A percentile compares a stretch with the other conserved stretches of the same genome.
phyloP scores from a whole-genome alignment of 2,329 filamentous ascomycete genomes.

The Fusarium humuli region DNA sequence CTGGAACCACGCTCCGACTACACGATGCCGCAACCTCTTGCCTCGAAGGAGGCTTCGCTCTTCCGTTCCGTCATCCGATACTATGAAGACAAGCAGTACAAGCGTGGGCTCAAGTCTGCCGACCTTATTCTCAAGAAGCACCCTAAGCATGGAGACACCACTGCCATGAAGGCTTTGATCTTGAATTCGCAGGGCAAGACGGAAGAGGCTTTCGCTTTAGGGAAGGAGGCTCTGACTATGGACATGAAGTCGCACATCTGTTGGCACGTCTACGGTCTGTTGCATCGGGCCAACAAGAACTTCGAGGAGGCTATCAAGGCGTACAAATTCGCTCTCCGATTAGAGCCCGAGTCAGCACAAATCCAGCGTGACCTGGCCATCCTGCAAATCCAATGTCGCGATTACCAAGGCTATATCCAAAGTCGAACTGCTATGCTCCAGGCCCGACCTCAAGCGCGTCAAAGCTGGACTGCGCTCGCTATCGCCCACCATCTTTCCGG shows the following conservation, averaged over 20 bases:
- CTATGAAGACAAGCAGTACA: conserved; percentile 99
- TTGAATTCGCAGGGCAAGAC: conserved; percentile 92
- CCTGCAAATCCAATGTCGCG: conserved; percentile 95
- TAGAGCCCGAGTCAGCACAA: conserved; percentile 94
- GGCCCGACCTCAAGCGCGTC: conserved; percentile 80
- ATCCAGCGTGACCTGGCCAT: conserved; percentile 95
- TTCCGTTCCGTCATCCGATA: conserved; percentile 95
- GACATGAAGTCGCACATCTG: conserved; percentile 99
- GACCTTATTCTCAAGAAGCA: conserved; percentile 97
- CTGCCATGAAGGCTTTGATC: conserved; percentile 98
- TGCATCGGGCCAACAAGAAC: conserved; percentile 95
- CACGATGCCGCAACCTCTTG: conserved; percentile 77
- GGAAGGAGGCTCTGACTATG: conserved; percentile 90
- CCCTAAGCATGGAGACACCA: conserved; percentile 96
- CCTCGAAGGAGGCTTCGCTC: conserved; percentile 90
- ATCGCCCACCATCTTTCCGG: conserved; percentile 93
- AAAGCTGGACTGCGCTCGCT: conserved; percentile 98
- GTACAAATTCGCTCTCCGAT: conserved; percentile 92
- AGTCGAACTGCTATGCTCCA: conserved; percentile 91
- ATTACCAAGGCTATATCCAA: conserved; percentile 92
- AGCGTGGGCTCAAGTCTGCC: conserved; percentile 90
- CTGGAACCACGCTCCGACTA: not conserved
- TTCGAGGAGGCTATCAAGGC: conserved; percentile 99
- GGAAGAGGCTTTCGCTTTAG: conserved; percentile 92
- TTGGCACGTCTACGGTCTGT: conserved; percentile 97